Evolutionary conservation across 768 basidiomycete species (phyloP).

Genomic region (Lactarius hatsudake): DNA sequence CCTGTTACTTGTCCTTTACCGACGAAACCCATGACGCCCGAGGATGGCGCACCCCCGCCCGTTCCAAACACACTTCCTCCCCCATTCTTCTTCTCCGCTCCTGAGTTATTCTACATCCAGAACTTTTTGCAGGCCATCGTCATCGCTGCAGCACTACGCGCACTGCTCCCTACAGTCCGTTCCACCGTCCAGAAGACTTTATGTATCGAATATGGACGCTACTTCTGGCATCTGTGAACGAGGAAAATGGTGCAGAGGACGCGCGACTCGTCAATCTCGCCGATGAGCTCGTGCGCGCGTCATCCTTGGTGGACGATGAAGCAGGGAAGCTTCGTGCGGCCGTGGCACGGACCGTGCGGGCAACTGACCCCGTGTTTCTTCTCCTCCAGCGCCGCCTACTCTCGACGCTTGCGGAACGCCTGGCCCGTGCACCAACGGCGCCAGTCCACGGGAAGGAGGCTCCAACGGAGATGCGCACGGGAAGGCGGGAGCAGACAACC

Average conservation of each 20-base stretch:
- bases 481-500: slow-evolving; percentile 13
- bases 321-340: slow-evolving; percentile 55
- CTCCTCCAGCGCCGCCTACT: slow-evolving; percentile 60
- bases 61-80: slow-evolving; percentile 54
- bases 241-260: slow-evolving; percentile 34
- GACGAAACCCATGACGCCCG: slow-evolving; percentile 23
- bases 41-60: slow-evolving; percentile 5
- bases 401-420: slow-evolving; percentile 36
- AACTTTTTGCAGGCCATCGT: slow-evolving; percentile 71
- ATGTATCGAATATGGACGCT: slow-evolving; percentile 64
- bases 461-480: slow-evolving; percentile 16
- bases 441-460: slow-evolving; percentile 13
- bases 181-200: slow-evolving; percentile 39
- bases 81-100: slow-evolving; percentile 58
- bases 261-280: slow-evolving; percentile 67
- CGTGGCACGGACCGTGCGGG: slow-evolving; percentile 60
- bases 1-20: slow-evolving; percentile 35
- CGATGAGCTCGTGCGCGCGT: slow-evolving; percentile 66
- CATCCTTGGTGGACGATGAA: slow-evolving; percentile 41
- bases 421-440: slow-evolving; percentile 26
- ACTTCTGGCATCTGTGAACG: slow-evolving; percentile 54
- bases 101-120: slow-evolving; percentile 55
- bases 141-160: slow-evolving; percentile 57
- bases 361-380: slow-evolving; percentile 62
- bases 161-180: slow-evolving; percentile 44